Percentiles rank a stretch among this genome's conserved stretches.
Conservation (phyloP, 2,329 filamentous ascomycete species). For the Cytospora piceicola region DNA sequence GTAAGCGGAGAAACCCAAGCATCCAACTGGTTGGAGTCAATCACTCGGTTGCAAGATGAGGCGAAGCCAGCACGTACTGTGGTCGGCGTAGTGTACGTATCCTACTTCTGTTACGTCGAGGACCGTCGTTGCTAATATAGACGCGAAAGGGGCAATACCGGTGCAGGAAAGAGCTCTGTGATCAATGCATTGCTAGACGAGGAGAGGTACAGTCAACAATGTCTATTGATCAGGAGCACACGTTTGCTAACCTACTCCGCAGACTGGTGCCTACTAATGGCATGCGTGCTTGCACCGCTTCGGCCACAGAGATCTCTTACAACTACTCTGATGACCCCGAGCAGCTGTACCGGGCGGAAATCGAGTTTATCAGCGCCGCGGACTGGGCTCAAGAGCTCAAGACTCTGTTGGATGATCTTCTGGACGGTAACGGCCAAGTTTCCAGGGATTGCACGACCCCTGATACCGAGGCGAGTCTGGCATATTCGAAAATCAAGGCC, state of each 20-base stretch:
- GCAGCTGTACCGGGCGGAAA: conserved; percentile 53
- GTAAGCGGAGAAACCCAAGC: conserved; percentile 30
- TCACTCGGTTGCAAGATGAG: conserved; percentile 46
- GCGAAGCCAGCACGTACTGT: conserved; percentile 46
- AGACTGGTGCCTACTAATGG: conserved; percentile 49
- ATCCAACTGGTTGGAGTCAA: conserved; percentile 35
- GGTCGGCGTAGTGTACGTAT: conserved; percentile 55
- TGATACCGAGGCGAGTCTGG: conserved; percentile 45
- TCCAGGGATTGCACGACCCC: conserved; percentile 33
- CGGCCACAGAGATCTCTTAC: conserved; percentile 63
- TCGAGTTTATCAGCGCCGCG: conserved; percentile 58
- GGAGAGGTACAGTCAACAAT: conserved; percentile 44
- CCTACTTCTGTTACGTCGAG: neutral
- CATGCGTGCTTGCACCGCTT: conserved; percentile 65
- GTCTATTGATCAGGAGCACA: conserved; percentile 32
- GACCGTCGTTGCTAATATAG: neutral
- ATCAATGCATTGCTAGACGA: conserved; percentile 68
- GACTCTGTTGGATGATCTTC: conserved; percentile 52
- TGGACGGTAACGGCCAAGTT: conserved; percentile 44
- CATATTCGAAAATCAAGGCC: conserved; percentile 55
- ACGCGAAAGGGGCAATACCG: conserved; percentile 54
- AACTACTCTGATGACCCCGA: conserved; percentile 49
- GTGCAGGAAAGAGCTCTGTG: conserved; percentile 64
- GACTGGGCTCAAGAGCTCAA: conserved; percentile 59
- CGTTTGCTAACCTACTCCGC: neutral